Evolutionary conservation across 108 stramenopile genomes (phyloP), one percentile per base, ranked within the genome.

Genomic region (Licmophora abbreviata): DNA sequence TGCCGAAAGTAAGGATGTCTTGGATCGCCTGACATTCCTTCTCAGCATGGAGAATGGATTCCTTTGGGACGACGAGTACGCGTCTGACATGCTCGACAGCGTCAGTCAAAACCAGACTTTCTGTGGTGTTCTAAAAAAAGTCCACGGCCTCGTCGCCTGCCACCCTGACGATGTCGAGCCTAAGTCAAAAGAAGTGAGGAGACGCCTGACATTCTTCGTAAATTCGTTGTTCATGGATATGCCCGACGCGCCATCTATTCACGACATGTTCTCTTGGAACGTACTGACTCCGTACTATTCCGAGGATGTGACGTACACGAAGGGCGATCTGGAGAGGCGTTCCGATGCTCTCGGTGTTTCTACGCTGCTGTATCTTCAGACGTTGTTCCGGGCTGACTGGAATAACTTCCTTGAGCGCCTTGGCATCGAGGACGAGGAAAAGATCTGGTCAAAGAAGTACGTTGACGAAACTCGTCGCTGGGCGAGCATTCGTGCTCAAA

Each of bases 221-320:
- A 99, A 99, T 62, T 90, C 95, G 18, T 72, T 99, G 6, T 97
- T 96, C 81, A 99, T 99, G 97, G 96, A 99, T 55, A 86, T 99
- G 74, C 97, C 97, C 2, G 69, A 92, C 71, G 93, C 95, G 11
- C 94, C 95, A 4, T 90, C 92, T 14, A 86, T 95, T 47, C 79
- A 85, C 44, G 91, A 92, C 50, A 95, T 95, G 94, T 87, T 92
- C 56, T 93, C 92, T 12, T 97, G 94, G 92, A 95, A 95, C 51
- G 88, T 92, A 34, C 51, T 99, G 51, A 99, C 97, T 25, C 97
- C 97, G 0, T 99, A 87, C 64, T 99, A 99, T 72, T 86, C 82
- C 11, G 97, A 99, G 76, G 87, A 93, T 60, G 95, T 99, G 12
- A 81, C 88, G 38, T 88, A 94, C 70, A 94, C 71, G 69, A 82